phyloP scores from a whole-genome alignment of 306 rosid genomes.

The Rosa rugosa region DNA sequence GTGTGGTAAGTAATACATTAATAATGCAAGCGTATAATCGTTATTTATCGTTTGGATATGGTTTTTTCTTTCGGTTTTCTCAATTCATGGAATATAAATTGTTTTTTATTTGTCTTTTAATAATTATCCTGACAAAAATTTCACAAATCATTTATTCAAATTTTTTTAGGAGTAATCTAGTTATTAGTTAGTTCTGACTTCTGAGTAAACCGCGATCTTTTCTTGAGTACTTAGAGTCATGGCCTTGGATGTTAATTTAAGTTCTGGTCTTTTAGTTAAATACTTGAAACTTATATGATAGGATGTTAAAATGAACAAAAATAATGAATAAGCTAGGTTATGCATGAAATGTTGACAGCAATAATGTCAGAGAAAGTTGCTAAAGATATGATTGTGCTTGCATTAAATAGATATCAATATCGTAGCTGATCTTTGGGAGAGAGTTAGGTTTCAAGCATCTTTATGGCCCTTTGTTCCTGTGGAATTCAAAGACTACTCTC shows the following conservation, averaged over 20 bases:
- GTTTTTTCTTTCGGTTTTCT: constrained; percentile 7
- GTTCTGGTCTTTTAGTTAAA: neutral
- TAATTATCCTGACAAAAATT: neutral
- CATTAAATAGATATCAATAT: neutral
- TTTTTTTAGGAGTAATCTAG: neutral
- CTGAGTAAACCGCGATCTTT: neutral
- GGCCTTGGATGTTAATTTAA: neutral
- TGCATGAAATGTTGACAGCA: neutral
- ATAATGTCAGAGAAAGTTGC: neutral
- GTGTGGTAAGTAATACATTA: constrained; percentile 67
- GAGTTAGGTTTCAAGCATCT: neutral
- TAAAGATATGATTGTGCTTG: neutral
- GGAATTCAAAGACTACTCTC: no score
- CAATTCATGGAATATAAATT: neutral
- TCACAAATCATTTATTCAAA: neutral
- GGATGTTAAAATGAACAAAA: neutral
- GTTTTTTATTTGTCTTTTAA: neutral
- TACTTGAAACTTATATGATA: neutral
- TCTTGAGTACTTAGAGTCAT: neutral
- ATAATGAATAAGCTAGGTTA: neutral
- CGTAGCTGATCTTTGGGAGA: neutral
- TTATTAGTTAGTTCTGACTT: neutral
- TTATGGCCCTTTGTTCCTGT: no score
- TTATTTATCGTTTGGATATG: neutral
- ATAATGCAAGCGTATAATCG: constrained; percentile 18